Conservation (phyloP, 176 grass and related monocot genomes). For the Bothriochloa decipiens region DNA sequence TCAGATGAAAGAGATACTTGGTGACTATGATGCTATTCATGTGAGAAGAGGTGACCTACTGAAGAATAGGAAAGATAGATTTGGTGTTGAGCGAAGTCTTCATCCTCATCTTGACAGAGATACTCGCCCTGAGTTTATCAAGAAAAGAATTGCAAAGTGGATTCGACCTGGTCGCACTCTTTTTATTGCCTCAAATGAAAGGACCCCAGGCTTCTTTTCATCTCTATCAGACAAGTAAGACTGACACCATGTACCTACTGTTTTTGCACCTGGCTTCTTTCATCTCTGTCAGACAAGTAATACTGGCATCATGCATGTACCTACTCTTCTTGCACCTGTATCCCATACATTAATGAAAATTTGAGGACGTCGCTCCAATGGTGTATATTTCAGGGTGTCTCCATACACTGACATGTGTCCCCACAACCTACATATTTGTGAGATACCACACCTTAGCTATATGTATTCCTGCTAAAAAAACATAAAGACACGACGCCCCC, state of each 20-base stretch:
- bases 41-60: slow-evolving; percentile 88
- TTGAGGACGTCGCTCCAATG: neutral
- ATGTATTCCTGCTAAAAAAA: slow-evolving; percentile 7
- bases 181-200: slow-evolving; percentile 94
- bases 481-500: neutral
- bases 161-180: slow-evolving; percentile 78
- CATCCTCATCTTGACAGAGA: slow-evolving; percentile 98
- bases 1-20: slow-evolving; percentile 85
- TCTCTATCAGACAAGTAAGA: slow-evolving; percentile 71
- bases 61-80: slow-evolving; percentile 89
- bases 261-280: slow-evolving; percentile 62
- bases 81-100: slow-evolving; percentile 79
- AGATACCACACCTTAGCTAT: neutral
- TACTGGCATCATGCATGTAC: neutral
- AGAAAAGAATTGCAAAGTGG: slow-evolving; percentile 82
- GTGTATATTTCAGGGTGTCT: neutral
- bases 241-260: neutral
- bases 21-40: slow-evolving; percentile 98
- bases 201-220: slow-evolving; percentile 76
- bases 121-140: slow-evolving; percentile 86
- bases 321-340: neutral
- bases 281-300: slow-evolving; percentile 75
- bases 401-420: neutral
- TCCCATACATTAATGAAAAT: slow-evolving; percentile 16
- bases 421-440: neutral